phyloP scores from a whole-genome alignment of 345 rosid genomes.

The Eucalyptus sp. region DNA sequence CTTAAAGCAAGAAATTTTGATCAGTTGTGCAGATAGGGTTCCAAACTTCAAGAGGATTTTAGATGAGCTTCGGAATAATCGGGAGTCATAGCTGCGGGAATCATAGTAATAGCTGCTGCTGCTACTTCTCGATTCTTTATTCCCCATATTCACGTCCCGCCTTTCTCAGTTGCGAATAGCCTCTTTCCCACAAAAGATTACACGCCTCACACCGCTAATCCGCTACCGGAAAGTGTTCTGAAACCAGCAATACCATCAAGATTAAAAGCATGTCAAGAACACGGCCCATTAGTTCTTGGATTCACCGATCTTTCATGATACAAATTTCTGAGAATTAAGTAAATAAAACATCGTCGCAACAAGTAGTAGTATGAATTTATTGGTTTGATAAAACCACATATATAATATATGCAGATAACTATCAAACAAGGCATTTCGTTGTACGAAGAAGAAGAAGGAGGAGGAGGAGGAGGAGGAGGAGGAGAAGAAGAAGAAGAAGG shows the following conservation, averaged over 20 bases:
- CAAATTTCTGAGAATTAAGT: neutral
- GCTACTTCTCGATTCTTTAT: slow-evolving; percentile 1
- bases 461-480: no score
- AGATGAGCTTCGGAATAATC: neutral
- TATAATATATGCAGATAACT: neutral
- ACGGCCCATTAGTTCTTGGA: neutral
- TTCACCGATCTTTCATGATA: neutral
- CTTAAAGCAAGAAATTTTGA: neutral
- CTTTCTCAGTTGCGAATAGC: neutral
- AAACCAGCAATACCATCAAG: neutral
- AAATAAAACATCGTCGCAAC: neutral
- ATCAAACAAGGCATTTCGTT: neutral
- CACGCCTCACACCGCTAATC: neutral
- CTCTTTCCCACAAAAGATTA: neutral
- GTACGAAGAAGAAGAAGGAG: no score
- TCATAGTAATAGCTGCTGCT: neutral
- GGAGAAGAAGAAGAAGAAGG: no score
- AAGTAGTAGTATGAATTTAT: neutral
- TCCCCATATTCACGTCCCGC: slow-evolving; percentile 2
- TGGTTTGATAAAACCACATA: neutral
- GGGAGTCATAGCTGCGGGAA: neutral
- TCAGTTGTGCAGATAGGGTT: neutral
- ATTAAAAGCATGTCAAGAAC: neutral
- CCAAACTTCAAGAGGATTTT: neutral
- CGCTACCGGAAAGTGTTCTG: neutral